A percentile compares a stretch with the other conserved stretches of the same genome.
Conservation (phyloP, 345 rosid genomes). For the Excoecaria cochinchinensis region DNA sequence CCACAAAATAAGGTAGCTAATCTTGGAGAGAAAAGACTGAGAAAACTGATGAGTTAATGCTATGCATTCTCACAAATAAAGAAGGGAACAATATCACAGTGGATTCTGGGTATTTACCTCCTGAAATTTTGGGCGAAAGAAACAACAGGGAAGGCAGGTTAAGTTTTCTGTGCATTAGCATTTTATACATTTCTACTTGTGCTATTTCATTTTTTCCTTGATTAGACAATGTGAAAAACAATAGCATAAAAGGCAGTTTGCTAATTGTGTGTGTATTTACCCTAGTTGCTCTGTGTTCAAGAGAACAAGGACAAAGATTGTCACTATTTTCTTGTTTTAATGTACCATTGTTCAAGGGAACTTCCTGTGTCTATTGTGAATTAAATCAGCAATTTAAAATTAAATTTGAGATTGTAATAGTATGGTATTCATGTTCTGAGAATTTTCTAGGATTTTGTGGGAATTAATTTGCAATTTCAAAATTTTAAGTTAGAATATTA, state of each 20-base stretch:
- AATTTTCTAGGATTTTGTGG: too few relatives aligned
- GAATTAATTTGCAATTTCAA: too few relatives aligned
- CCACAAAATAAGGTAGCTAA: slow-evolving; percentile 83
- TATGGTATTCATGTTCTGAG: too few relatives aligned
- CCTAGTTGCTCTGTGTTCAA: background rate
- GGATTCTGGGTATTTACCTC: too few relatives aligned
- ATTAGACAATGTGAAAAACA: background rate
- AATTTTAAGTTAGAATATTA: too few relatives aligned
- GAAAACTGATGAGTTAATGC: slow-evolving; percentile 52
- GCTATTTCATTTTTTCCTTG: background rate
- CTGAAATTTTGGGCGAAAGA: background rate
- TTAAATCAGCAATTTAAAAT: too few relatives aligned
- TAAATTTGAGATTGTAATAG: too few relatives aligned
- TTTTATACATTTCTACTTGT: background rate
- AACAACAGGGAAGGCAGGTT: background rate
- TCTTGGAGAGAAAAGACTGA: slow-evolving; percentile 61
- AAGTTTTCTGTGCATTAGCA: slow-evolving; percentile 6
- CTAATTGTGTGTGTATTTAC: background rate
- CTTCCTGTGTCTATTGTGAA: too few relatives aligned
- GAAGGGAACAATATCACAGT: background rate
- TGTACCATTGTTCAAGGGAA: background rate
- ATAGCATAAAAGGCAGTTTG: background rate
- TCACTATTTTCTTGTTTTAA: background rate
- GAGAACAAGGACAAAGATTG: background rate
- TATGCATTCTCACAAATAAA: background rate